Conservation (phyloP, 306 rosid genomes). For the Lupinus albus region DNA sequence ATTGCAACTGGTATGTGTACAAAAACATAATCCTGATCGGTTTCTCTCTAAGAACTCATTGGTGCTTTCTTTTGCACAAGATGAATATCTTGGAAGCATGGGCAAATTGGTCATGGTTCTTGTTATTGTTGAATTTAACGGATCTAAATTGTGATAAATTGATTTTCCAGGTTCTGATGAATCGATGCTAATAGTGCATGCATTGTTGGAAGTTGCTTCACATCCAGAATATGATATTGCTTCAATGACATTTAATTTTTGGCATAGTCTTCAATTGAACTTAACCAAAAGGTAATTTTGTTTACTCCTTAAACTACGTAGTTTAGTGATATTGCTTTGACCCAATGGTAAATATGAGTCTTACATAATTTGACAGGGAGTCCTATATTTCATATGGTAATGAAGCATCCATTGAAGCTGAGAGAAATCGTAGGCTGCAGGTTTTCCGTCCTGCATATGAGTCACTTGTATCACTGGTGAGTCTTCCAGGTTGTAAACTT, state of each 20-base stretch:
- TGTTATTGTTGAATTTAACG: conserved; percentile 29
- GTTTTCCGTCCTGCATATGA: conserved; percentile 86
- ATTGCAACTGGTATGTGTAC: conserved; percentile 75
- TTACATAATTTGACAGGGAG: conserved; percentile 65
- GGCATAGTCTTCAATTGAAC: conserved; percentile 95
- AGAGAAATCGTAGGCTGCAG: conserved; percentile 87
- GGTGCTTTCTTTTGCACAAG: conserved; percentile 39
- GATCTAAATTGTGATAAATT: conserved; percentile 40
- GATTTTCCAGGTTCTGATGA: conserved; percentile 79
- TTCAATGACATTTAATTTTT: conserved; percentile 92
- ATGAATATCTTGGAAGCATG: conserved; percentile 33
- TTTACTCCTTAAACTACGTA: conserved; percentile 14
- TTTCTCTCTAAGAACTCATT: conserved; percentile 31
- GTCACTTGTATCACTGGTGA: conserved; percentile 92
- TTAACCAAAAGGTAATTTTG: conserved; percentile 74
- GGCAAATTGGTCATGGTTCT: conserved; percentile 32
- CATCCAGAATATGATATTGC: conserved; percentile 95
- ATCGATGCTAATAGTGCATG: conserved; percentile 86
- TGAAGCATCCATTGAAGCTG: conserved; percentile 79
- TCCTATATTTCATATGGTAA: conserved; percentile 64
- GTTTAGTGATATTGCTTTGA: conserved; percentile 32
- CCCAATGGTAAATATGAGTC: conserved; percentile 36
- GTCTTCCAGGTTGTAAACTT: conserved; percentile 45
- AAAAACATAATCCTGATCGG: neutral
- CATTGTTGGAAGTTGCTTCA: conserved; percentile 95